Conservation (phyloP, 1,284 basidiomycete species). For the Pterulicium gracile region DNA sequence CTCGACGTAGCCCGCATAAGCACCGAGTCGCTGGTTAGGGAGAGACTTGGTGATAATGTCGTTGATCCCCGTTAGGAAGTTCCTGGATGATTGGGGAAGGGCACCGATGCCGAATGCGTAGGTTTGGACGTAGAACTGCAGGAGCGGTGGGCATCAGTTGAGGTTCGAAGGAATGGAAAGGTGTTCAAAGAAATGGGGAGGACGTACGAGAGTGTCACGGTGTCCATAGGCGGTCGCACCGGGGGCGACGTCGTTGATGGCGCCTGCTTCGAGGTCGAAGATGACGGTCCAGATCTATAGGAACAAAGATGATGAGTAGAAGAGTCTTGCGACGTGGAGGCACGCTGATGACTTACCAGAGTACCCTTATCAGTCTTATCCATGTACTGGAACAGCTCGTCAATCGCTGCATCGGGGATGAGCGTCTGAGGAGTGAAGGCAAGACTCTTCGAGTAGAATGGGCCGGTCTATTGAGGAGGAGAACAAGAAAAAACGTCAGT, state of each 20-base stretch:
- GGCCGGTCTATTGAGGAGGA: constrained; percentile 7
- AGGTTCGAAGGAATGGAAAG: not conserved
- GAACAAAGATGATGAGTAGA: not conserved
- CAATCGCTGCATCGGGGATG: constrained; percentile 9
- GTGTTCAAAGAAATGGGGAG: too few relatives aligned
- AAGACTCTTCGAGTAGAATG: constrained; percentile 13
- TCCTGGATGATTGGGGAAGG: constrained; percentile 8
- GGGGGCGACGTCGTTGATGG: constrained; percentile 12
- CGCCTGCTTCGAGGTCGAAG: constrained; percentile 13
- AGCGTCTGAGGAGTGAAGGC: constrained; percentile 10
- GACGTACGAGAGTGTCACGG: constrained; percentile 11
- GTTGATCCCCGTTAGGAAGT: constrained; percentile 11
- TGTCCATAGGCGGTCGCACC: constrained; percentile 13
- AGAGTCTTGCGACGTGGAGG: not conserved
- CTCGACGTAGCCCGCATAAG: constrained; percentile 14
- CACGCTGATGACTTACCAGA: constrained; percentile 6
- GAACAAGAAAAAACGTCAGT: too few relatives aligned
- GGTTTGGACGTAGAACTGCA: constrained; percentile 13
- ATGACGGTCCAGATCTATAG: constrained; percentile 14
- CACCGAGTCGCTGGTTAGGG: constrained; percentile 11
- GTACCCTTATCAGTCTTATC: constrained; percentile 12
- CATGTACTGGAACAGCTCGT: constrained; percentile 11
- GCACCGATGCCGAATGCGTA: constrained; percentile 11
- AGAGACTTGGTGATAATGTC: constrained; percentile 6
- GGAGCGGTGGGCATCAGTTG: not conserved